Evolutionary conservation across 495 filamentous ascomycete genomes (phyloP).

Genomic region (Daldinia loculata): DNA sequence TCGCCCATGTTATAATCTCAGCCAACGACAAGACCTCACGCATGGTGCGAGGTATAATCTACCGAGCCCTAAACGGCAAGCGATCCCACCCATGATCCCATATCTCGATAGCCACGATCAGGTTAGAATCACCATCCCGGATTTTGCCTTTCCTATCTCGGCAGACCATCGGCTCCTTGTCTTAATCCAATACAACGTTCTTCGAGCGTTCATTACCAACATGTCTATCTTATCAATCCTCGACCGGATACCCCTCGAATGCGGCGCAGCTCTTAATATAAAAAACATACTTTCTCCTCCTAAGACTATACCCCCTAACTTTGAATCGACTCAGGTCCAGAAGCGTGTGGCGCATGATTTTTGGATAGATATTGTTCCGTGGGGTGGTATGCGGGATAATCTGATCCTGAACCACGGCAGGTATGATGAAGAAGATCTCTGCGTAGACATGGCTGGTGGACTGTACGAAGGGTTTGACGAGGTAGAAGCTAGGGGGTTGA

Average conservation of each 20-base stretch:
- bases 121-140: slow-evolving; percentile 10
- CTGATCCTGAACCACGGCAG: slow-evolving; percentile 50
- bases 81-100: slow-evolving; percentile 39
- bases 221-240: slow-evolving; percentile 43
- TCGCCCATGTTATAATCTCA: neutral
- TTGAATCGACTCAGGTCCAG: slow-evolving; percentile 56
- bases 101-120: slow-evolving; percentile 28
- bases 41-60: neutral
- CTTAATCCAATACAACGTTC: slow-evolving; percentile 52
- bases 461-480: slow-evolving; percentile 49
- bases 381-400: slow-evolving; percentile 60
- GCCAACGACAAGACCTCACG: neutral
- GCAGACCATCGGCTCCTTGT: slow-evolving; percentile 47
- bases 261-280: slow-evolving; percentile 34
- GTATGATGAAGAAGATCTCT: slow-evolving; percentile 59
- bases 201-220: slow-evolving; percentile 47
- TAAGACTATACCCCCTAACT: slow-evolving; percentile 46
- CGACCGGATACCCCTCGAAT: slow-evolving; percentile 40
- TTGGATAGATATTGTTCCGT: slow-evolving; percentile 60
- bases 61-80: neutral
- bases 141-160: slow-evolving; percentile 47
- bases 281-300: slow-evolving; percentile 28
- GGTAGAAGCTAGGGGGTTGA: slow-evolving; percentile 48
- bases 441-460: slow-evolving; percentile 57
- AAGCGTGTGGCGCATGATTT: slow-evolving; percentile 50